Evolutionary conservation across 805 yeast species (phyloP).

Genomic region (Candida rishiriensis): DNA sequence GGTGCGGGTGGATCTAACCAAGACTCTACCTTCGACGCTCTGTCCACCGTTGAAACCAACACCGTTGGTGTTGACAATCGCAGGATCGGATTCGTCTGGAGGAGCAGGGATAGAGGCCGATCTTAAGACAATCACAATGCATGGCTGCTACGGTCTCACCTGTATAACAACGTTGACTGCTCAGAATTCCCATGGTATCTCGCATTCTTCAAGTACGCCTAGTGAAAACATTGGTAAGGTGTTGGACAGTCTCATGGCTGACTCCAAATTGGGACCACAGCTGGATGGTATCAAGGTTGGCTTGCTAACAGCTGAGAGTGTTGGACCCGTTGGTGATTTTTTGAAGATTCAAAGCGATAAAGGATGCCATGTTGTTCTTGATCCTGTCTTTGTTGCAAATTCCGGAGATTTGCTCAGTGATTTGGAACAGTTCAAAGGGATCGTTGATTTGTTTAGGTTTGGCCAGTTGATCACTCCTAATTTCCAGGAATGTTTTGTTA

Average conservation of each 20-base stretch:
- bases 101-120: constrained; percentile 96
- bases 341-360: constrained; percentile 4
- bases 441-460: constrained; percentile 14
- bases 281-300: constrained; percentile 77
- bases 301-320: constrained; percentile 55
- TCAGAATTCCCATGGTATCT: constrained; percentile 59
- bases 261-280: constrained; percentile 37
- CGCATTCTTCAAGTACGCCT: constrained; percentile 40
- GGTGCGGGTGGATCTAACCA: constrained; percentile 5
- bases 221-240: constrained; percentile 41
- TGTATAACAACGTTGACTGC: constrained; percentile 79
- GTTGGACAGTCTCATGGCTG: constrained; percentile 54
- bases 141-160: constrained; percentile 75
- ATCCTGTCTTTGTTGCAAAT: constrained; percentile 82
- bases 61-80: constrained; percentile 44
- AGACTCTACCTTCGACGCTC: constrained; percentile 2
- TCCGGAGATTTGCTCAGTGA: constrained; percentile 61
- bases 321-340: constrained; percentile 25
- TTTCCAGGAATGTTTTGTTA: constrained; percentile 54
- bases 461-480: constrained; percentile 66
- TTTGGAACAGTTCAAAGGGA: constrained; percentile 22
- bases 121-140: constrained; percentile 72
- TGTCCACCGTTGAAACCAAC: constrained; percentile 27
- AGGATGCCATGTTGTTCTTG: constrained; percentile 46
- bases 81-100: constrained; percentile 85